These are phyloP conservation scores for Exophiala calicioides DNA, from an alignment of 2,329 filamentous ascomycete genomes.

Conservation along the genomic window DNA sequence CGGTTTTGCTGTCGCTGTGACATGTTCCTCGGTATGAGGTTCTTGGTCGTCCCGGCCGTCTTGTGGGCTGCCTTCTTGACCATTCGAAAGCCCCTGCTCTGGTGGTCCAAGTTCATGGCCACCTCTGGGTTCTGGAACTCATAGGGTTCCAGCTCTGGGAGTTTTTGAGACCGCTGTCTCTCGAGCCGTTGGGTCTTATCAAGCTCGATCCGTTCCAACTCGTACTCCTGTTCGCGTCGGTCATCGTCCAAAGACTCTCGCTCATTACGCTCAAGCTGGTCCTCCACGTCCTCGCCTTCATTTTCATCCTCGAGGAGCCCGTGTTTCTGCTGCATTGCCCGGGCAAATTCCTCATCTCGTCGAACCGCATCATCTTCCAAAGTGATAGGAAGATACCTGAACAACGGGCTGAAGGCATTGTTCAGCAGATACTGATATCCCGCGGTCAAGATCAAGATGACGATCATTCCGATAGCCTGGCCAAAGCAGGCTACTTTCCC, in stretches of 20 bases:
- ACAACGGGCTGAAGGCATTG: conserved; percentile 77
- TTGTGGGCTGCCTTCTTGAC: conserved; percentile 24
- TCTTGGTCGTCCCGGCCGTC: conserved; percentile 25
- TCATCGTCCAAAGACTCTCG: conserved; percentile 41
- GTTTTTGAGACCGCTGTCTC: conserved; percentile 23
- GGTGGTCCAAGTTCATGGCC: conserved; percentile 27
- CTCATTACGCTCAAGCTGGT: conserved; percentile 49
- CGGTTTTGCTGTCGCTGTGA: conserved; percentile 14
- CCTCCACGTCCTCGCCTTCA: conserved; percentile 47
- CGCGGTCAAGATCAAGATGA: conserved; percentile 68
- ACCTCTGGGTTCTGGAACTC: conserved; percentile 33
- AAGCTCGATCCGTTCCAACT: conserved; percentile 44
- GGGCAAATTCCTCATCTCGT: conserved; percentile 86
- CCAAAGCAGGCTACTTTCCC: conserved; percentile 62
- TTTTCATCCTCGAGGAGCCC: conserved; percentile 61
- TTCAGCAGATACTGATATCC: conserved; percentile 82
- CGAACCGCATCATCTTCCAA: conserved; percentile 91
- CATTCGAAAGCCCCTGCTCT: conserved; percentile 26
- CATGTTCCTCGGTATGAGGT: conserved; percentile 19
- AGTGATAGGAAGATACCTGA: conserved; percentile 88
- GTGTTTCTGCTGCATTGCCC: conserved; percentile 71
- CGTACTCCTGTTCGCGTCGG: conserved; percentile 50
- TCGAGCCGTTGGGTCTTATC: conserved; percentile 26
- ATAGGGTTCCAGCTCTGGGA: conserved; percentile 33
- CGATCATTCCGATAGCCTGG: conserved; percentile 83